Evolutionary conservation across 2,329 filamentous ascomycete genomes (phyloP).

Genomic region (Talaromyces sp.): DNA sequence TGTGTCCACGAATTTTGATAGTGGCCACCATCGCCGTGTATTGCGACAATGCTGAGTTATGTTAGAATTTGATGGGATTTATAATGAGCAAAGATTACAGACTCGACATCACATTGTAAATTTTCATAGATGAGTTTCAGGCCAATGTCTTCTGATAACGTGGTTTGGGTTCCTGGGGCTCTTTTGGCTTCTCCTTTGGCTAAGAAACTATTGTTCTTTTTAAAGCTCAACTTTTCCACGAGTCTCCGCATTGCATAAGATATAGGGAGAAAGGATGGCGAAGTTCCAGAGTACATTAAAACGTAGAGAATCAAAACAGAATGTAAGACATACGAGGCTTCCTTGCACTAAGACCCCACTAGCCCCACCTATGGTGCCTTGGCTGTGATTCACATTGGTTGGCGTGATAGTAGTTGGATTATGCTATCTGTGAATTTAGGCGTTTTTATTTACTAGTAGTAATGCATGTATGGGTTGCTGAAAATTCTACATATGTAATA

Average conservation of each 20-base stretch:
- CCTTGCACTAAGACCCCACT: not conserved
- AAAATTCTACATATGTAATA: not conserved
- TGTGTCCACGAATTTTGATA: slow-evolving; percentile 19
- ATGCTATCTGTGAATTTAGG: not conserved
- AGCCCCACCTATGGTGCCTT: not conserved
- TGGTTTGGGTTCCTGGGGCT: not conserved
- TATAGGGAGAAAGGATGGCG: not conserved
- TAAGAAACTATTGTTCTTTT: not conserved
- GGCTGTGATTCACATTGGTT: too few species aligned
- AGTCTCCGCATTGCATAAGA: slow-evolving; percentile 1
- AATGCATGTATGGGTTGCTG: not conserved
- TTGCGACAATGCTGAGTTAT: slow-evolving; percentile 16
- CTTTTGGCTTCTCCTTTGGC: not conserved
- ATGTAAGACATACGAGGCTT: not conserved
- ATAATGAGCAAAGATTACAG: not conserved
- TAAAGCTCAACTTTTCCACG: not conserved
- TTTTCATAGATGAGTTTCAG: slow-evolving; percentile 5
- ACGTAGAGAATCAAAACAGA: not conserved
- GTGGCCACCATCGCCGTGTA: slow-evolving; percentile 19
- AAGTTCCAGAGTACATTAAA: not conserved
- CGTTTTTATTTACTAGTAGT: not conserved
- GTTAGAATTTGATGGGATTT: not conserved
- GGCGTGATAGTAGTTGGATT: not conserved
- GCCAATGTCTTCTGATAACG: not conserved
- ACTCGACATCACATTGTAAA: slow-evolving; percentile 1